These are phyloP conservation scores for Dinochytrium kinnereticum DNA, from an alignment of 371 early-diverging fungal species.

Conservation along the genomic window DNA sequence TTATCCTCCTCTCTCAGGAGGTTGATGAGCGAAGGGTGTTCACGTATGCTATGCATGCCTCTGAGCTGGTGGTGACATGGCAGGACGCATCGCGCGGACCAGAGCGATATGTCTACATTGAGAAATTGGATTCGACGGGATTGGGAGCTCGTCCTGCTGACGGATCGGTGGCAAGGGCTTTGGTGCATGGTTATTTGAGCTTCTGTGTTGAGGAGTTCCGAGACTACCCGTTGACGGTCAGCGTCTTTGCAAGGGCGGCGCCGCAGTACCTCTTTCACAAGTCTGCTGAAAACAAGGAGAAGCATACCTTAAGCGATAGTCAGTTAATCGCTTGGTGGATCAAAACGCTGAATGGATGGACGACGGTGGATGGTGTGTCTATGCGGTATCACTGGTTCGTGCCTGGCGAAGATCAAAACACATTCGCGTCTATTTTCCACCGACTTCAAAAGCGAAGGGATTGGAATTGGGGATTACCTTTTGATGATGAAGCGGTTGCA, in stretches of 20 bases:
- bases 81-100: neutral
- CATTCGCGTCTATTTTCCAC: neutral
- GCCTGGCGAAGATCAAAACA: conserved; percentile 60
- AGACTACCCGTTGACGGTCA: neutral
- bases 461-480: conserved; percentile 72
- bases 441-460: neutral
- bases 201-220: neutral
- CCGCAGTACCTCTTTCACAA: conserved; percentile 83
- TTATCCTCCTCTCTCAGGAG: neutral
- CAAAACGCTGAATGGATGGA: conserved; percentile 28
- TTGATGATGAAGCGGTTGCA: conserved; percentile 41
- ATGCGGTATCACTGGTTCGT: conserved; percentile 59
- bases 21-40: neutral
- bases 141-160: neutral
- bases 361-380: neutral
- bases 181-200: neutral
- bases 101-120: neutral
- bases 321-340: conserved; percentile 83
- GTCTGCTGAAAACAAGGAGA: conserved; percentile 67
- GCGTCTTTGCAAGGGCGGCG: conserved; percentile 81
- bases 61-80: neutral
- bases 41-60: neutral
- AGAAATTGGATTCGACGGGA: neutral
- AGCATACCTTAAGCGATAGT: conserved; percentile 65
- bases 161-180: neutral